Evolutionary conservation across 2,329 filamentous ascomycete species (phyloP).

Genomic region (Lasiodiplodia hormozganensis): DNA sequence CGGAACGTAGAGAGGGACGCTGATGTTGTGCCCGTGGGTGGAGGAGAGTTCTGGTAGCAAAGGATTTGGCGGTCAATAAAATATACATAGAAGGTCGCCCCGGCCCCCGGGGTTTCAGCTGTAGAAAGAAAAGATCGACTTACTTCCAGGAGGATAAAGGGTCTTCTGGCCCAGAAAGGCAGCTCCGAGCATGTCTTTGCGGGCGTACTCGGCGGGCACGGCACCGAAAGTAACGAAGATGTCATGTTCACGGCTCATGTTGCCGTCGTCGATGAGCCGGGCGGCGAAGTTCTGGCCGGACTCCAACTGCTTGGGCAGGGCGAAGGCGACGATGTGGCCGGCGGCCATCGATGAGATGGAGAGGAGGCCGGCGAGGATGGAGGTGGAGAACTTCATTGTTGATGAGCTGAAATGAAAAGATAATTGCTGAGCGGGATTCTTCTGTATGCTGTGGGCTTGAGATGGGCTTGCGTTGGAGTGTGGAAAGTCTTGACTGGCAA

Average conservation of each 20-base stretch:
- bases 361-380: conserved; percentile 33
- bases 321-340: conserved; percentile 54
- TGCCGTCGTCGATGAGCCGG: too few species aligned
- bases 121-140: too few species aligned
- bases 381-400: conserved; percentile 33
- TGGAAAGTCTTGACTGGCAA: neutral
- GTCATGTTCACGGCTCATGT: too few species aligned
- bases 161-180: neutral
- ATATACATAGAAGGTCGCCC: too few species aligned
- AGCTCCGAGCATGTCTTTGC: conserved; percentile 40
- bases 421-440: neutral
- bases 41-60: conserved; percentile 30
- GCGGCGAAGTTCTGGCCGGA: too few species aligned
- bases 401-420: neutral
- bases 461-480: too few species aligned
- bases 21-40: conserved; percentile 38
- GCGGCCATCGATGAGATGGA: conserved; percentile 35
- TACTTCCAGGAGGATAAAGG: too few species aligned
- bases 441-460: neutral
- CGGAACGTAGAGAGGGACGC: conserved; percentile 34
- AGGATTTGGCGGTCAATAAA: neutral
- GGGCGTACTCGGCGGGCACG: conserved; percentile 35
- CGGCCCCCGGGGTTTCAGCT: too few species aligned
- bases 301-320: conserved; percentile 47
- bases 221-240: conserved; percentile 55